These are phyloP conservation scores for Neofusicoccum cordaticola DNA, from an alignment of 2,329 filamentous ascomycete genomes.

Conservation along the genomic window DNA sequence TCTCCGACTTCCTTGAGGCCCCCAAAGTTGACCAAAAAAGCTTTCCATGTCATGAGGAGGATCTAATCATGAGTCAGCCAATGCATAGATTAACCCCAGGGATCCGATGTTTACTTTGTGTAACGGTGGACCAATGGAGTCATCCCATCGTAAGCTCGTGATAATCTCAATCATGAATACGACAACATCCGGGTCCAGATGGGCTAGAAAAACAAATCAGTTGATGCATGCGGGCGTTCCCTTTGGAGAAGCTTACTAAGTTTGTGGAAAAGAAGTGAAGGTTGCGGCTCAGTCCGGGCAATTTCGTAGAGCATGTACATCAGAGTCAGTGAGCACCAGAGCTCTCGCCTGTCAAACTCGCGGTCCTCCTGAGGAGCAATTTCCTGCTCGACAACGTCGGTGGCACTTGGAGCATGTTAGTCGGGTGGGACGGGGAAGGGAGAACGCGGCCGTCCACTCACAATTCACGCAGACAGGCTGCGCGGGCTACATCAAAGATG, in stretches of 20 bases:
- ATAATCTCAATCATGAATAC: constrained; percentile 67
- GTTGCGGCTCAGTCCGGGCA: constrained; percentile 40
- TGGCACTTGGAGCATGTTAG: constrained; percentile 8
- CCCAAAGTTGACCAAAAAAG: constrained; percentile 80
- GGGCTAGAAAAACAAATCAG: constrained; percentile 23
- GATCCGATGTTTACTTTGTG: constrained; percentile 25
- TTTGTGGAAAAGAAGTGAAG: constrained; percentile 51
- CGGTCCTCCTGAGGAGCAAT: constrained; percentile 30
- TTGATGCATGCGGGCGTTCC: not conserved
- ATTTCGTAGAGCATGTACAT: constrained; percentile 51
- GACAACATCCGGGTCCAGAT: constrained; percentile 64
- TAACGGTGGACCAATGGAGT: constrained; percentile 58
- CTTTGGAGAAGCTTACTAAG: constrained; percentile 25
- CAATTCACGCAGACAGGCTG: constrained; percentile 29
- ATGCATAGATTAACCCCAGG: not conserved
- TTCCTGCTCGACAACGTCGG: constrained; percentile 16
- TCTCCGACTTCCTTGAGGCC: constrained; percentile 69
- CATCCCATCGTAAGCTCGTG: constrained; percentile 54
- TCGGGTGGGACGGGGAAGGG: not conserved
- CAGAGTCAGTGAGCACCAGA: constrained; percentile 50
- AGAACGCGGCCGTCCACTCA: constrained; percentile 16
- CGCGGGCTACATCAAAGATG: constrained; percentile 40
- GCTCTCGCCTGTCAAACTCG: constrained; percentile 41
- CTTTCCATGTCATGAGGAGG: constrained; percentile 87
- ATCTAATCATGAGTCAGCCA: constrained; percentile 47